A percentile compares a stretch with the other conserved stretches of the same genome.
phyloP scores from a whole-genome alignment of 345 rosid species.

The Lepidium sativum region DNA sequence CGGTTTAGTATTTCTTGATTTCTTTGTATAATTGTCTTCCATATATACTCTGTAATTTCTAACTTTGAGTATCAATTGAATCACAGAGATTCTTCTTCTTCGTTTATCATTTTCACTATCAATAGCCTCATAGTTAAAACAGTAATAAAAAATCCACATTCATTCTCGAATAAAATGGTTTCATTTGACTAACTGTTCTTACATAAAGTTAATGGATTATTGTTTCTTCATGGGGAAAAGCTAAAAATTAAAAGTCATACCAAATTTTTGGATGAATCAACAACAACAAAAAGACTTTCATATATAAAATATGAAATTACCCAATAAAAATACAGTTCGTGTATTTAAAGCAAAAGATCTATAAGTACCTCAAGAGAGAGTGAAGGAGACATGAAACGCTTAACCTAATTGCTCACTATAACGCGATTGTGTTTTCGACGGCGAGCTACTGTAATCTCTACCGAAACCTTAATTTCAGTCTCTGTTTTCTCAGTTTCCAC shows the following conservation, averaged over 20 bases:
- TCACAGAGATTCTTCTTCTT: too few species aligned
- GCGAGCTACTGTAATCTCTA: not conserved
- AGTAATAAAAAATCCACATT: not conserved
- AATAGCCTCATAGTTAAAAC: not conserved
- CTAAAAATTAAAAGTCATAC: not conserved
- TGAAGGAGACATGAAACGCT: not conserved
- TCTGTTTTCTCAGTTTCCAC: not conserved
- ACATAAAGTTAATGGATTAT: not conserved
- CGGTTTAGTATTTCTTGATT: too few species aligned
- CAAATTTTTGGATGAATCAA: not conserved
- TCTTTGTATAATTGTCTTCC: too few species aligned
- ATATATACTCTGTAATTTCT: too few species aligned
- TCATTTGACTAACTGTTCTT: not conserved
- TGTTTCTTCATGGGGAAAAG: constrained; percentile 12
- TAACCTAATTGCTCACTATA: not conserved
- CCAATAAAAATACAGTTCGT: not conserved
- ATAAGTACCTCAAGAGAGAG: not conserved
- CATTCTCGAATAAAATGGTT: not conserved
- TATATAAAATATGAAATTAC: too few species aligned
- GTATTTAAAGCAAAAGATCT: not conserved
- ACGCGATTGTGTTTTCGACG: not conserved
- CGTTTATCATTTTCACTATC: too few species aligned
- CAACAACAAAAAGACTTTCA: too few species aligned
- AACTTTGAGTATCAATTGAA: too few species aligned
- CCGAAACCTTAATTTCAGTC: not conserved